Conservation (phyloP, 192 early-diverging fungal genomes). For the Chytriomyces sp. region DNA sequence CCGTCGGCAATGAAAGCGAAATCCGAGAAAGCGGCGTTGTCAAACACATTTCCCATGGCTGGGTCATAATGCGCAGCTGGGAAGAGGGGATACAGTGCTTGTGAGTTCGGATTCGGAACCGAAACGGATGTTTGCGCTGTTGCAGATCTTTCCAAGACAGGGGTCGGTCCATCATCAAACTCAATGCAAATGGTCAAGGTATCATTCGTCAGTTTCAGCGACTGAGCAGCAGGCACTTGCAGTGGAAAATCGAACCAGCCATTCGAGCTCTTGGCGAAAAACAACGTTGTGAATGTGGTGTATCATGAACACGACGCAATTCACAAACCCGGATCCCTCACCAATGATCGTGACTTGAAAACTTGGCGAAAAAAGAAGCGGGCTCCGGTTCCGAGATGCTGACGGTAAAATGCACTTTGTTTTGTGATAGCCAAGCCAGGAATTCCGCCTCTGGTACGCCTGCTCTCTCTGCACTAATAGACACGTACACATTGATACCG, state of each 20-base stretch:
- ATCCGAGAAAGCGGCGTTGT: constrained; percentile 38
- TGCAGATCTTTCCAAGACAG: neutral
- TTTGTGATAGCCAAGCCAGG: constrained; percentile 16
- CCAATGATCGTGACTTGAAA: constrained; percentile 19
- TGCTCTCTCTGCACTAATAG: neutral
- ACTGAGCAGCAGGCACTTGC: constrained; percentile 10
- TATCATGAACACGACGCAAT: neutral
- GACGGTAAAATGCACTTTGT: constrained; percentile 23
- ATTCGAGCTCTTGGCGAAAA: neutral
- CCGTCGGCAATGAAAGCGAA: constrained; percentile 1
- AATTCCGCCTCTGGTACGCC: constrained; percentile 21
- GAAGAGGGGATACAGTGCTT: constrained; percentile 16
- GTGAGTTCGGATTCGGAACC: neutral
- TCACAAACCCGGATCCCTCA: neutral
- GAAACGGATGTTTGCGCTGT: neutral
- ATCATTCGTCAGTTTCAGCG: constrained; percentile 24
- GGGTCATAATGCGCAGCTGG: constrained; percentile 16
- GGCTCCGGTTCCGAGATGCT: constrained; percentile 6
- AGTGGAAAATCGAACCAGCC: constrained; percentile 30
- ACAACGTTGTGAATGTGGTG: neutral
- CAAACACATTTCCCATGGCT: constrained; percentile 19
- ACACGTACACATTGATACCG: constrained; percentile 21
- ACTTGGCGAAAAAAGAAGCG: neutral
- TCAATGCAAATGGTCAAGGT: neutral
- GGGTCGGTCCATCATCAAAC: neutral